Evolutionary conservation across 805 yeast genomes (phyloP), one percentile per base, ranked within the genome.

Genomic region (Sugiyamaella chiloensis): DNA sequence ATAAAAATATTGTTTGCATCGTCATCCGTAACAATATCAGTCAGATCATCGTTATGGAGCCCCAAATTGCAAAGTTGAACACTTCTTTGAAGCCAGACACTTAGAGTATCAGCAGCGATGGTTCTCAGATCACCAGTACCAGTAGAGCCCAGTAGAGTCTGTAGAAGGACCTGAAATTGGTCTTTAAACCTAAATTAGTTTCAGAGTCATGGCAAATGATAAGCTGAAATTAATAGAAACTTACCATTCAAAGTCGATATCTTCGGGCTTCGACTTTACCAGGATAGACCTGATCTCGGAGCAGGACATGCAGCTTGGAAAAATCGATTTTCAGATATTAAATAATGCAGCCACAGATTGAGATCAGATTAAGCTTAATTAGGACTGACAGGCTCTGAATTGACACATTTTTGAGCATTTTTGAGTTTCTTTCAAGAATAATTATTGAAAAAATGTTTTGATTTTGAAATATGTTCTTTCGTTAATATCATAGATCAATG

Each of bases 61-160:
- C 53, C 51, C 16, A 41, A 9, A 23, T 8, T 21, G 42, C 51
- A 40, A 56, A 52, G 34, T 57, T 82, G 87, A 2, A 66, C 56
- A 2, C 78, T 66, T 56, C 95, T 69, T 11, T 78, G 69, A 2
- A 83, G 55, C 82, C 90, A 85, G 4, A 87, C 71, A 0, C 87
- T 66, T 23, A 85, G 59, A 0, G 84, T 68, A 56, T 87, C 95
- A 39, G 79, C 73, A 12, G 78, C 69, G 0, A 70, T 17, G 0
- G 79, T 69, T 45, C 78, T 63, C 36, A 64, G 61, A 3, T 56
- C 58, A 3, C 69, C 72, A 1, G 65, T 54, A 0, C 75, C 76
- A 9, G 64, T 55, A 2, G 68, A 58, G 1, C 44, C 42, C 23
- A 61, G 53, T 7, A 73, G 51, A 1, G 74, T 61, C 0, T 53